Evolutionary conservation across 2,329 filamentous ascomycete species (phyloP).

Genomic region (Eutypa lata): DNA sequence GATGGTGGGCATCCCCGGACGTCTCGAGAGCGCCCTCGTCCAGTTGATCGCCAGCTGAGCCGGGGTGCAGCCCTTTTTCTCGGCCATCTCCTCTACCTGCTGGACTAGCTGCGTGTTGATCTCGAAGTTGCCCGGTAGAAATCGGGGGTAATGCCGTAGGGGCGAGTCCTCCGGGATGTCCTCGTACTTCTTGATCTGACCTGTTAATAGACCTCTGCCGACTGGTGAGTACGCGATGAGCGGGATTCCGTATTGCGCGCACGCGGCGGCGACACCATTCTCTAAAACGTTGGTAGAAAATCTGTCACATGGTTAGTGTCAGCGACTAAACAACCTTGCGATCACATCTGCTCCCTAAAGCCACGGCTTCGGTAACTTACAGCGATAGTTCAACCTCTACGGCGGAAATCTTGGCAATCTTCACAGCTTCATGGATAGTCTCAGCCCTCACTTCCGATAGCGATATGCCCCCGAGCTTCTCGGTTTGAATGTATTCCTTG

Average conservation of each 20-base stretch:
- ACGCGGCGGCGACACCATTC: conserved; percentile 49
- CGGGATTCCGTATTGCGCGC: conserved; percentile 44
- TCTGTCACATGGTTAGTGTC: background rate
- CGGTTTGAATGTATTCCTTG: conserved; percentile 35
- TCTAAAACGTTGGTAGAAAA: conserved; percentile 42
- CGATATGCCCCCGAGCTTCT: conserved; percentile 38
- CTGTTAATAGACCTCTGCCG: conserved; percentile 48
- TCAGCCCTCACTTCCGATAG: conserved; percentile 37
- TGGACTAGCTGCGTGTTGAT: conserved; percentile 62
- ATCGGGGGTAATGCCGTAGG: conserved; percentile 46
- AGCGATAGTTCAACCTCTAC: conserved; percentile 55
- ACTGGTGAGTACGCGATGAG: conserved; percentile 6
- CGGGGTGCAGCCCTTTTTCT: conserved; percentile 56
- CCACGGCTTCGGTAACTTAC: conserved; percentile 18
- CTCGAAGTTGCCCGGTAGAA: conserved; percentile 60
- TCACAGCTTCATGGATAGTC: conserved; percentile 46
- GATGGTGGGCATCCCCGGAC: conserved; percentile 52
- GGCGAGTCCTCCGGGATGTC: conserved; percentile 54
- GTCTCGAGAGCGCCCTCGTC: conserved; percentile 48
- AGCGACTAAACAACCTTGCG: too few relatives aligned
- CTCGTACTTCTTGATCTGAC: conserved; percentile 45
- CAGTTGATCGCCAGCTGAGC: conserved; percentile 67
- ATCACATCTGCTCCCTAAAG: too few relatives aligned
- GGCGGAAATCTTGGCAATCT: conserved; percentile 40
- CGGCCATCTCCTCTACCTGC: conserved; percentile 55